Conservation (phyloP, 2,329 filamentous ascomycete species). For the Pestalotiopsis sp. region DNA sequence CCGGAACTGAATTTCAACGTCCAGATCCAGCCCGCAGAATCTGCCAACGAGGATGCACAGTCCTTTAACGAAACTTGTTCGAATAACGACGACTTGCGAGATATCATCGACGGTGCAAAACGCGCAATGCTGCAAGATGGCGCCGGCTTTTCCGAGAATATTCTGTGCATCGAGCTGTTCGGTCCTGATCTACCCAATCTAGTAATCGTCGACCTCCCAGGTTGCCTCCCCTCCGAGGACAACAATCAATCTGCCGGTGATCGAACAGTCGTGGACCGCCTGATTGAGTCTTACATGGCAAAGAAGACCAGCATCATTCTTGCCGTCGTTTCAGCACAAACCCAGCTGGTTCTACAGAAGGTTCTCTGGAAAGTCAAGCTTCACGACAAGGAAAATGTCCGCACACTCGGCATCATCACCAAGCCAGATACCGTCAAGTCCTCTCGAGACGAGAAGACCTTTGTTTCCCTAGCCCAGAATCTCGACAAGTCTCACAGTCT, state of each 20-base stretch:
- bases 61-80: conserved; percentile 35
- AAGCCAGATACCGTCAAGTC: conserved; percentile 48
- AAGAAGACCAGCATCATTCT: conserved; percentile 54
- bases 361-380: conserved; percentile 40
- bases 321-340: conserved; percentile 48
- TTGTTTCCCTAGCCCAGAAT: conserved; percentile 33
- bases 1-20: conserved; percentile 37
- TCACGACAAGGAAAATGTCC: conserved; percentile 31
- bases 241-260: neutral
- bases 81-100: conserved; percentile 38
- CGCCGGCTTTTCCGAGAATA: conserved; percentile 42
- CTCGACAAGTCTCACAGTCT: conserved; percentile 51
- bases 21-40: conserved; percentile 32
- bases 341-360: conserved; percentile 54
- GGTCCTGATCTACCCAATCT: conserved; percentile 45
- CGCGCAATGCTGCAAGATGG: conserved; percentile 45
- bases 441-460: conserved; percentile 38
- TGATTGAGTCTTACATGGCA: conserved; percentile 52
- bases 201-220: conserved; percentile 57
- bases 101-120: conserved; percentile 53
- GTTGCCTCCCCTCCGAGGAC: conserved; percentile 34
- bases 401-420: conserved; percentile 59
- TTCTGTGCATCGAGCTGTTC: conserved; percentile 45
- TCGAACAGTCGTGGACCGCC: conserved; percentile 29
- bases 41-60: conserved; percentile 18